Evolutionary conservation across 2,329 filamentous ascomycete genomes (phyloP), one percentile per base, ranked within the genome.

Genomic region (Tolypocladium endophyticum): DNA sequence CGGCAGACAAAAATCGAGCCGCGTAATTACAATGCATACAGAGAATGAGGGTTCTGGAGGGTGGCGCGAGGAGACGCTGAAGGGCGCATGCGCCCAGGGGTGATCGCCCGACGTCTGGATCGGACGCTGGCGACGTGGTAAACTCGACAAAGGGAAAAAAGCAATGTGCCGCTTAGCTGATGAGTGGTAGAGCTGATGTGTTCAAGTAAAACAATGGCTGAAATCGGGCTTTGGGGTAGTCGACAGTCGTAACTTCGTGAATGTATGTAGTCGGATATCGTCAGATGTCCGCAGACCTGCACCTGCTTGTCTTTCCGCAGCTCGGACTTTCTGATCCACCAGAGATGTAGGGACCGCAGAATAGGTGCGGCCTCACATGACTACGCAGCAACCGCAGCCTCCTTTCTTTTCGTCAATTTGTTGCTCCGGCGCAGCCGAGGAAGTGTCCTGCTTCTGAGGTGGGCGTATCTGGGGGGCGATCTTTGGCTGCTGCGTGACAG

Each of bases 331-430:
- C 30, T 14, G 30, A 14, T 35, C 33, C 50, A n/a, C 23, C 30
- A 7, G 47, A 33, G 3, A 20, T 30, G n/a, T 20, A 20, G 8
- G 18, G 18, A 35, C 20, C 50, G n/a, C 18, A 11, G 20, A 20
- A 50, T 6, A 23, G 20, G 18, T 14, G 30, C 38, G 4, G 35
- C 56, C 45, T 73, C 70, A 81, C 79, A 81, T 81, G 62, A 81
- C 72, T 56, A 79, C 70, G 64, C 79, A 81, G 71, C 79, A 81
- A 55, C 77, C 78, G 64, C 79, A 81, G n/a, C 76, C 76, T 5
- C 69, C 71, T 56, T 72, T 73, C 66, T 77, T 77, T 56, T 73
- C 70, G 36, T 75, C 70, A 39, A 70, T 68, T 20, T 73, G 69
- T 16, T 68, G 62, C 43, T 67, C 63, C n/a, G 64, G 64, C 36